Evolutionary conservation across 2,329 filamentous ascomycete genomes (phyloP), one percentile per base, ranked within the genome.

Genomic region (Atkinsonella texensis): DNA sequence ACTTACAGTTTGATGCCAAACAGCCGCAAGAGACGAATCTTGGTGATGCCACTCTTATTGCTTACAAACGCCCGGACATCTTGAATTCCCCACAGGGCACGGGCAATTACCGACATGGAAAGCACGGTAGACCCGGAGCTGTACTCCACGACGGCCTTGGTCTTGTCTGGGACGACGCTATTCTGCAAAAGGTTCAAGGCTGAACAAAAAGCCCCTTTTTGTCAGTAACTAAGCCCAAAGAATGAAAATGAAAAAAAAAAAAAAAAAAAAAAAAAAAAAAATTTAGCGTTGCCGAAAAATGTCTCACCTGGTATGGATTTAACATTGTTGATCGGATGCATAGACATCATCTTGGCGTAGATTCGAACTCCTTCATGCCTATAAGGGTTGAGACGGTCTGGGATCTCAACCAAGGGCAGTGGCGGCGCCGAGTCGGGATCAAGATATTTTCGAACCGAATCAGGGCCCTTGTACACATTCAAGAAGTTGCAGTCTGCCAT

Each of bases 281-380:
- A 9, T 17, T n/a, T 9, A 13, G 35, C 33, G 8, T 17, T 31
- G 18, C 11, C 20, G 20, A 4, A 7, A n/a, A n/a, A n/a, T 28
- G 10, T 23, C 49, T 23, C 46, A 51, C 49, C 49, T 58, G 80
- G 80, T 64, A 83, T 71, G n/a, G 75, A 73, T 60, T 83, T 83
- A 56, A 83, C 76, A 48, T 83, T 83, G 53, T 81, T 76, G 12
- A 79, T 76, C 1, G 80, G 79, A 54, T 77, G 75, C 67, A 75
- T 74, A 2, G 76, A 78, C 72, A 83, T 77, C 74, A 83, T 78
- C 63, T 83, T 83, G 31, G 80, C 80, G 54, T 81, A 82, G 54
- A 83, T 80, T 18, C 77, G 74, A 3, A 83, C 74, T 1, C 76
- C 76, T 72, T 83, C 73, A 17, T 70, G 54, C 47, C 73, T 67